phyloP scores from a whole-genome alignment of 2,329 filamentous ascomycete genomes.

The Fusarium fracticaudum region DNA sequence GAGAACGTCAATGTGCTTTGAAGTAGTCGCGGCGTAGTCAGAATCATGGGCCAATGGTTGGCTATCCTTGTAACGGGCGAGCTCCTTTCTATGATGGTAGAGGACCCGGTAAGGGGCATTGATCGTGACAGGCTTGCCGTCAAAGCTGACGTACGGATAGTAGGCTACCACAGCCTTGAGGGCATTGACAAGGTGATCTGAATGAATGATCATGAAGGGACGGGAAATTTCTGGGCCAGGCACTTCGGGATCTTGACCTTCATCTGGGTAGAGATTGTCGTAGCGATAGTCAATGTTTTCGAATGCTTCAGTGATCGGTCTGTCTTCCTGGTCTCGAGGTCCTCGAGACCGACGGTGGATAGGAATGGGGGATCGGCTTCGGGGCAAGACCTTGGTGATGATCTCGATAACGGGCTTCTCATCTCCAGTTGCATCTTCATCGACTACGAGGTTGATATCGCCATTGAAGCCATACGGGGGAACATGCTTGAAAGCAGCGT shows the following conservation, averaged over 20 bases:
- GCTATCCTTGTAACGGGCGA: slow-evolving; percentile 53
- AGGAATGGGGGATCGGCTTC: neutral
- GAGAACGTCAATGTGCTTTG: slow-evolving; percentile 57
- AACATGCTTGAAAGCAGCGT: slow-evolving; percentile 50
- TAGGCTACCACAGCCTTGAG: slow-evolving; percentile 59
- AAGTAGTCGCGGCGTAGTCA: slow-evolving; percentile 54
- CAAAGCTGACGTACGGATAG: slow-evolving; percentile 55
- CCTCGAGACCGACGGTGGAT: slow-evolving; percentile 5
- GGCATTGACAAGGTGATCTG: slow-evolving; percentile 57
- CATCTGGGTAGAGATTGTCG: slow-evolving; percentile 42
- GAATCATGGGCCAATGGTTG: slow-evolving; percentile 54
- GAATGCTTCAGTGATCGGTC: slow-evolving; percentile 45
- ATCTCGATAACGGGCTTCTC: slow-evolving; percentile 56
- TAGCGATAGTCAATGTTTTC: slow-evolving; percentile 36
- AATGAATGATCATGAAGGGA: slow-evolving; percentile 57
- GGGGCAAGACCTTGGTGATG: slow-evolving; percentile 50
- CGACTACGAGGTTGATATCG: slow-evolving; percentile 28
- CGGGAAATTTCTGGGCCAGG: slow-evolving; percentile 44
- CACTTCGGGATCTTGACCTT: slow-evolving; percentile 34
- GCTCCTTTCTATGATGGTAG: slow-evolving; percentile 56
- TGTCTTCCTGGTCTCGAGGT: slow-evolving; percentile 30
- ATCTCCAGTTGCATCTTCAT: slow-evolving; percentile 4
- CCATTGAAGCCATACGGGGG: slow-evolving; percentile 43
- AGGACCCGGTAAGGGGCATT: slow-evolving; percentile 59
- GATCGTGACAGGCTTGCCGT: slow-evolving; percentile 50